Evolutionary conservation across 2,329 filamentous ascomycete genomes (phyloP).

Genomic region (Talaromyces sp.): DNA sequence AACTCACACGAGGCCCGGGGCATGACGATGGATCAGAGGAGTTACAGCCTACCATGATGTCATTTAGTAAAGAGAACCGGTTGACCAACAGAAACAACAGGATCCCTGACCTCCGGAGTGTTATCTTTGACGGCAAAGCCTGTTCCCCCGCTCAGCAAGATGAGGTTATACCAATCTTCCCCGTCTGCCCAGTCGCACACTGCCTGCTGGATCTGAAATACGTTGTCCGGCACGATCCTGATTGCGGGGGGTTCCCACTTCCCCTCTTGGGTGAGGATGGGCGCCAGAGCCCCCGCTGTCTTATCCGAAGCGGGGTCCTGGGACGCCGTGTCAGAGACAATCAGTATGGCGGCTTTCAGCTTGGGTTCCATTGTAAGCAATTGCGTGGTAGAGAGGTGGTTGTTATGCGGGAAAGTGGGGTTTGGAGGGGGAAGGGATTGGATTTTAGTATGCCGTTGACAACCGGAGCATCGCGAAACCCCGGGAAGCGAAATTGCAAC

Average conservation of each 20-base stretch:
- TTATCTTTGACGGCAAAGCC: conserved; percentile 84
- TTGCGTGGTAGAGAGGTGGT: conserved; percentile 1
- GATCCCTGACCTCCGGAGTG: conserved; percentile 75
- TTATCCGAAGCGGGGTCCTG: conserved; percentile 78
- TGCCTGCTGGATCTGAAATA: conserved; percentile 71
- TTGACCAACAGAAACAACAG: conserved; percentile 1
- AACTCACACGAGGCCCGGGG: conserved; percentile 78
- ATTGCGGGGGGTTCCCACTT: conserved; percentile 72
- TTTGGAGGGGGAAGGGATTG: conserved; percentile 5
- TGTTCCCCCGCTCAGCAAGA: conserved; percentile 89
- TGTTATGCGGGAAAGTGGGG: conserved; percentile 13
- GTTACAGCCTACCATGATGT: conserved; percentile 66
- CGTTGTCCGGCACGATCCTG: conserved; percentile 78
- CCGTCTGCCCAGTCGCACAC: conserved; percentile 74
- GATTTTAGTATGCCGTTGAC: conserved; percentile 11
- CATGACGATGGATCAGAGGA: conserved; percentile 78
- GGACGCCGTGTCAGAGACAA: conserved; percentile 88
- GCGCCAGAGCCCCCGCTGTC: conserved; percentile 66
- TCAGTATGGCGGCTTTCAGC: conserved; percentile 75
- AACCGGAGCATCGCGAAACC: conserved; percentile 21
- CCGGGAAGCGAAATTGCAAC: conserved; percentile 11
- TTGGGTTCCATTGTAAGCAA: conserved; percentile 32
- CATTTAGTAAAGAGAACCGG: conserved; percentile 17
- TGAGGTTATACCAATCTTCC: conserved; percentile 66
- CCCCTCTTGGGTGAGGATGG: conserved; percentile 69